Evolutionary conservation across 805 yeast genomes (phyloP).

Genomic region (Sporopachydermia lactativora): DNA sequence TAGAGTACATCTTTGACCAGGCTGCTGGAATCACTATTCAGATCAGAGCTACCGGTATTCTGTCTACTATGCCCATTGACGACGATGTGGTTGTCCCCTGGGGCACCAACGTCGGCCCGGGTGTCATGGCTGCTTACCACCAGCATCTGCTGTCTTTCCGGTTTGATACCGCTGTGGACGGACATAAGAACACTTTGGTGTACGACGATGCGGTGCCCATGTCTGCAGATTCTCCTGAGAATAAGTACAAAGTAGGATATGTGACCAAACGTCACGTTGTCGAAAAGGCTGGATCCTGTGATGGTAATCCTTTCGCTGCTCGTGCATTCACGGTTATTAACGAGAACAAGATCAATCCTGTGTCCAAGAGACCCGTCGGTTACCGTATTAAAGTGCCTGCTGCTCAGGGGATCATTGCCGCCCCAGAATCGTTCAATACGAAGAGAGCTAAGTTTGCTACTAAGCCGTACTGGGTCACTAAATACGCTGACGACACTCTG

Average conservation of each 20-base stretch:
- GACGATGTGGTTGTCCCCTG: conserved; percentile 45
- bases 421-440: conserved; percentile 44
- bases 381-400: conserved; percentile 66
- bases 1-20: conserved; percentile 59
- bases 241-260: conserved; percentile 62
- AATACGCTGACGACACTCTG: conserved; percentile 55
- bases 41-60: conserved; percentile 76
- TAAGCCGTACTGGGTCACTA: conserved; percentile 71
- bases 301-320: conserved; percentile 60
- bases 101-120: conserved; percentile 68
- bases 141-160: conserved; percentile 71
- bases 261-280: conserved; percentile 45
- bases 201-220: conserved; percentile 56
- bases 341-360: conserved; percentile 55
- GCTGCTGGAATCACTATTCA: conserved; percentile 70
- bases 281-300: conserved; percentile 57
- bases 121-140: conserved; percentile 74
- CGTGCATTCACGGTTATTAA: conserved; percentile 65
- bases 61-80: conserved; percentile 75
- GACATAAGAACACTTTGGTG: conserved; percentile 60
- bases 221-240: conserved; percentile 36
- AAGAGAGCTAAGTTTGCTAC: conserved; percentile 66
- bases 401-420: conserved; percentile 60
- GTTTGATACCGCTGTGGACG: conserved; percentile 73
- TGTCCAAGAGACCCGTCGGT: conserved; percentile 59